Evolutionary conservation across 148 eudicot species (phyloP).

Genomic region (Pouteria glomerata): DNA sequence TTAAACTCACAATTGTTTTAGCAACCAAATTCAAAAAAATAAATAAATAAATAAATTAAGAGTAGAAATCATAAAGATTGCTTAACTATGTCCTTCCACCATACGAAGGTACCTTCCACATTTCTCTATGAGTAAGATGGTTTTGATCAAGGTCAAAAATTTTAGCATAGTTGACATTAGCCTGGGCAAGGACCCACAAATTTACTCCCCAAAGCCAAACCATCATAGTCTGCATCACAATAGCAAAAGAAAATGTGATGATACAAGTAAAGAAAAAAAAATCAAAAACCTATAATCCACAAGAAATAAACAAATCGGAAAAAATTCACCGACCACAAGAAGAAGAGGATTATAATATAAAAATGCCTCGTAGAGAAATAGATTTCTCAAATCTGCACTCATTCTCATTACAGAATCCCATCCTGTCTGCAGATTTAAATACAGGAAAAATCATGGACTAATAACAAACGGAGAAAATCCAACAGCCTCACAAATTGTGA

Average conservation of each 20-base stretch:
- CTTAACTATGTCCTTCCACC: too few relatives aligned
- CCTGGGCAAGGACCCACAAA: constrained; percentile 84
- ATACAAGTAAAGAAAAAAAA: not conserved
- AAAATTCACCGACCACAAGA: constrained; percentile 61
- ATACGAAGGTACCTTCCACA: constrained; percentile 77
- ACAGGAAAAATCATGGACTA: not conserved
- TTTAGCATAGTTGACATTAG: constrained; percentile 73
- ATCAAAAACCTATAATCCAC: not conserved
- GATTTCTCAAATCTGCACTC: constrained; percentile 86
- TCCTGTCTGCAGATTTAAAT: constrained; percentile 55
- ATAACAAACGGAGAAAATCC: not conserved
- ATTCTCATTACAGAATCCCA: constrained; percentile 98
- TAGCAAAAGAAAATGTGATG: constrained; percentile 9
- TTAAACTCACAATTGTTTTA: not conserved
- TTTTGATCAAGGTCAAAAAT: constrained; percentile 91
- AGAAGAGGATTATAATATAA: constrained; percentile 96
- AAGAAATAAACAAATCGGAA: not conserved
- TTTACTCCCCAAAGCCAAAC: constrained; percentile 94
- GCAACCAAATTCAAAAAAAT: not conserved
- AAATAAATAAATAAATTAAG: not conserved
- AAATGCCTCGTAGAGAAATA: constrained; percentile 94
- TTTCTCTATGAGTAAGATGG: constrained; percentile 76
- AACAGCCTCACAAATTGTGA: not conserved
- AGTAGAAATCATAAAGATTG: not conserved
- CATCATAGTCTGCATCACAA: constrained; percentile 68